A percentile compares a stretch with the other conserved stretches of the same genome.
These are phyloP conservation scores for Calonectria hongkongensis DNA, from an alignment of 2,329 filamentous ascomycete genomes.

Conservation along the genomic window DNA sequence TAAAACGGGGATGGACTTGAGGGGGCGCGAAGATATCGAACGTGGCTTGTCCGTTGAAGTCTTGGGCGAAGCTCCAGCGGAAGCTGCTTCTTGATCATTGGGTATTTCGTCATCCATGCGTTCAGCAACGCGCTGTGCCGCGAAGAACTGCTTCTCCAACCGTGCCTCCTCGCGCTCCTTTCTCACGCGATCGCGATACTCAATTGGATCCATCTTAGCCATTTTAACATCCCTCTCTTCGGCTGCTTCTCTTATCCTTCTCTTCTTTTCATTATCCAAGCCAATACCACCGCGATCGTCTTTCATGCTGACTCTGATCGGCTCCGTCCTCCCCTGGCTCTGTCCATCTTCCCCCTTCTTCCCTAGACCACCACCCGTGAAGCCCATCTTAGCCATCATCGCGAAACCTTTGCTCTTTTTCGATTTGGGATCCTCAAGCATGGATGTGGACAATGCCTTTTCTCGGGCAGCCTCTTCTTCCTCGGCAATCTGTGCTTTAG, in stretches of 20 bases:
- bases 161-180: conserved; percentile 81
- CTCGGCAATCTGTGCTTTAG: conserved; percentile 88
- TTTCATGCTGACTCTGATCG: conserved; percentile 85
- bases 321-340: conserved; percentile 73
- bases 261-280: conserved; percentile 87
- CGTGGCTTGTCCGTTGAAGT: conserved; percentile 55
- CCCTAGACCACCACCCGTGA: conserved; percentile 86
- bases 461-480: conserved; percentile 84
- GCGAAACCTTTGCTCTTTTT: conserved; percentile 89
- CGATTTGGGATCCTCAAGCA: conserved; percentile 75
- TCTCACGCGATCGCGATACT: conserved; percentile 83
- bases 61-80: conserved; percentile 47
- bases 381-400: conserved; percentile 99
- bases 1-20: conserved; percentile 83
- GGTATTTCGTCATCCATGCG: conserved; percentile 77
- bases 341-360: conserved; percentile 68
- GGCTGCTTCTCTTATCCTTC: conserved; percentile 80
- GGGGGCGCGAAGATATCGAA: conserved; percentile 68
- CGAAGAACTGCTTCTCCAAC: conserved; percentile 81
- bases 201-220: conserved; percentile 78
- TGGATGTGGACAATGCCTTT: conserved; percentile 82
- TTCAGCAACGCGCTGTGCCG: conserved; percentile 89
- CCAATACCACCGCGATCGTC: conserved; percentile 90
- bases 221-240: conserved; percentile 75
- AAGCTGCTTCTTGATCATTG: conserved; percentile 9